Conservation (phyloP, 2,329 filamentous ascomycete species). For the Aspergillus clavatus region DNA sequence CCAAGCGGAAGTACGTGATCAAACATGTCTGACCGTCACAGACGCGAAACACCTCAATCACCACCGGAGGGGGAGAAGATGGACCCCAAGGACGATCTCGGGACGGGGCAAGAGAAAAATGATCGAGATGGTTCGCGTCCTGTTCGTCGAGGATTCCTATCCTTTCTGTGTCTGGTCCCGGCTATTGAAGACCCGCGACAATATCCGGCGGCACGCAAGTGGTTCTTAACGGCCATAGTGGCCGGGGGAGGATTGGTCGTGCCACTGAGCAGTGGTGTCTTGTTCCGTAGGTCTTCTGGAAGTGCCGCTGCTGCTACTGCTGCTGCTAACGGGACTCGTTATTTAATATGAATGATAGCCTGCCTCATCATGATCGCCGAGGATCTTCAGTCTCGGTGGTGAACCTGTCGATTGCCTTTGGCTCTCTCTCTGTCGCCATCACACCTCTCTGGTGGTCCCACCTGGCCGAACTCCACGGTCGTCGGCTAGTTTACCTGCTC, state of each 20-base stretch:
- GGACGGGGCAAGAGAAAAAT: background rate
- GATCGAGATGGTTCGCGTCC: background rate
- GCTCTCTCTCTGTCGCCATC: slow-evolving; percentile 36
- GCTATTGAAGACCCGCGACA: background rate
- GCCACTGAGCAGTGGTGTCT: slow-evolving; percentile 71
- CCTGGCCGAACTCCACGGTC: slow-evolving; percentile 36
- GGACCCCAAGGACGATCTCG: background rate
- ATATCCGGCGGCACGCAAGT: slow-evolving; percentile 51
- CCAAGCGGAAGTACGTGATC: background rate
- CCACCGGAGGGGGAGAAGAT: background rate
- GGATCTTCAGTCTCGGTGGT: slow-evolving; percentile 32
- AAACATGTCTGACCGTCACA: background rate
- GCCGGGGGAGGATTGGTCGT: slow-evolving; percentile 66
- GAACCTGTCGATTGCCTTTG: slow-evolving; percentile 38
- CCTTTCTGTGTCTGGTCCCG: background rate
- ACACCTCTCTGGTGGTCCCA: slow-evolving; percentile 40
- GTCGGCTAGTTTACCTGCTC: slow-evolving; percentile 35
- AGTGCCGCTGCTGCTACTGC: background rate
- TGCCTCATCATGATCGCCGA: slow-evolving; percentile 29
- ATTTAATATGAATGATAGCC: slow-evolving; percentile 15
- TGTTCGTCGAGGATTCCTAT: background rate
- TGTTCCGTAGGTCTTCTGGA: slow-evolving; percentile 57
- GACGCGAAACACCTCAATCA: background rate
- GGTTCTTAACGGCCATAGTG: slow-evolving; percentile 67
- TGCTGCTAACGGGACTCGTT: no score